phyloP scores from a whole-genome alignment of 202 grass and related monocot genomes.

The Zizania palustris region DNA sequence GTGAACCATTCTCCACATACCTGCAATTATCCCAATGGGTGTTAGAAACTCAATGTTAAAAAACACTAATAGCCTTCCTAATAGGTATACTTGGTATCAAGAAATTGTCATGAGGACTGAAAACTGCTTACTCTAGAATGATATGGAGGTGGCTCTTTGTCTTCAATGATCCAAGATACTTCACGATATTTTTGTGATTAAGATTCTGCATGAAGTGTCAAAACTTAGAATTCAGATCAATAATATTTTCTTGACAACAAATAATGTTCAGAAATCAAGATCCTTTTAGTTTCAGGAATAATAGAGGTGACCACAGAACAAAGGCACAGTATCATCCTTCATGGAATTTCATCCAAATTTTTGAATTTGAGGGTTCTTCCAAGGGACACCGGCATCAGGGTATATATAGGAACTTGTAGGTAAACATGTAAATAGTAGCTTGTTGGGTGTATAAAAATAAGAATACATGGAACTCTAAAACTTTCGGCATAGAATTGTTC shows the following conservation, averaged over 20 bases:
- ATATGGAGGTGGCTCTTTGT: constrained; percentile 96
- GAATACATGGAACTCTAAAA: neutral
- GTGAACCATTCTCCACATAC: constrained; percentile 98
- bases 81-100: constrained; percentile 20
- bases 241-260: constrained; percentile 9
- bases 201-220: constrained; percentile 71
- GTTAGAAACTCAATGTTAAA: constrained; percentile 39
- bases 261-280: constrained; percentile 8
- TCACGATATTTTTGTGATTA: constrained; percentile 99
- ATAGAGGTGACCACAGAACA: constrained; percentile 6
- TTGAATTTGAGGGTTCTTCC: no score
- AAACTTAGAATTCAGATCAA: constrained; percentile 29
- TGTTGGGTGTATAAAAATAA: neutral
- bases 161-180: constrained; percentile 93
- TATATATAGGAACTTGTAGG: constrained; percentile 21
- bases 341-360: neutral
- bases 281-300: neutral
- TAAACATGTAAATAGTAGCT: constrained; percentile 9
- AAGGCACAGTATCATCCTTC: constrained; percentile 11
- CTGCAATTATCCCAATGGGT: constrained; percentile 49
- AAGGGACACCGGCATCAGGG: neutral
- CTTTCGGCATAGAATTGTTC: constrained; percentile 13
- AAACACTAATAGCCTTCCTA: constrained; percentile 4
- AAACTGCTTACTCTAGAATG: constrained; percentile 85
- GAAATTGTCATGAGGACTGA: constrained; percentile 9